Conservation (phyloP, 2,329 filamentous ascomycete species). For the Neoscytalidium dimidiatum region DNA sequence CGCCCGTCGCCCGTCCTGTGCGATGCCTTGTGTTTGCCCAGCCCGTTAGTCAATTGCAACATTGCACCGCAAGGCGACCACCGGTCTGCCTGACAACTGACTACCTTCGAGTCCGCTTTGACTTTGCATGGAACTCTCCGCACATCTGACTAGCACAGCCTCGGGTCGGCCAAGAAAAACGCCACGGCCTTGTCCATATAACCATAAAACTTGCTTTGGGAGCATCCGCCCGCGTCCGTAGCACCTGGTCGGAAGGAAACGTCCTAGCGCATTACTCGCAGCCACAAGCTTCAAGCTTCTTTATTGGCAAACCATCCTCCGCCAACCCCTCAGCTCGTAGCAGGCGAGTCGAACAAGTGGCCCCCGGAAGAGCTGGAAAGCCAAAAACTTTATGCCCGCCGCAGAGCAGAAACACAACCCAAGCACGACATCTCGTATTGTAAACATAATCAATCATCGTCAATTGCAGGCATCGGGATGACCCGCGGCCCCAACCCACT, state of each 20-base stretch:
- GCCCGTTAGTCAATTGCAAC: slow-evolving; percentile 1
- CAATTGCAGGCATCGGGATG: background rate
- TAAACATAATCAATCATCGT: background rate
- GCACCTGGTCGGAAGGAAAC: background rate
- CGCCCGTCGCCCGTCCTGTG: too few relatives aligned
- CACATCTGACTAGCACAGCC: background rate
- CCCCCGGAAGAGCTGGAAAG: slow-evolving; percentile 1
- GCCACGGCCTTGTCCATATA: slow-evolving; percentile 10
- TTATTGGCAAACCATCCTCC: background rate
- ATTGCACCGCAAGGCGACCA: slow-evolving; percentile 1
- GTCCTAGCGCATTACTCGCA: slow-evolving; percentile 13
- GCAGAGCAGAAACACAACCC: background rate
- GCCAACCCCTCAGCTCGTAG: background rate
- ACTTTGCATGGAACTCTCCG: background rate
- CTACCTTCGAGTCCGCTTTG: background rate
- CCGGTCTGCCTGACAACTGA: background rate
- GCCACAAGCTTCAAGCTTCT: background rate
- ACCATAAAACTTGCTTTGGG: slow-evolving; percentile 12
- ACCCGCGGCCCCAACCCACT: background rate
- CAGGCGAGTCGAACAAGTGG: background rate
- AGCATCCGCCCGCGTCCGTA: slow-evolving; percentile 2
- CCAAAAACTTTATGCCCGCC: too few relatives aligned
- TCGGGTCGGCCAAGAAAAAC: background rate
- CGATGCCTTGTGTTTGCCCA: background rate
- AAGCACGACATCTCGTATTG: background rate